Base-by-base conservation (phyloP, 2,329 filamentous ascomycete species). In the Ophiocordyceps camponoti-leonardi region DNA sequence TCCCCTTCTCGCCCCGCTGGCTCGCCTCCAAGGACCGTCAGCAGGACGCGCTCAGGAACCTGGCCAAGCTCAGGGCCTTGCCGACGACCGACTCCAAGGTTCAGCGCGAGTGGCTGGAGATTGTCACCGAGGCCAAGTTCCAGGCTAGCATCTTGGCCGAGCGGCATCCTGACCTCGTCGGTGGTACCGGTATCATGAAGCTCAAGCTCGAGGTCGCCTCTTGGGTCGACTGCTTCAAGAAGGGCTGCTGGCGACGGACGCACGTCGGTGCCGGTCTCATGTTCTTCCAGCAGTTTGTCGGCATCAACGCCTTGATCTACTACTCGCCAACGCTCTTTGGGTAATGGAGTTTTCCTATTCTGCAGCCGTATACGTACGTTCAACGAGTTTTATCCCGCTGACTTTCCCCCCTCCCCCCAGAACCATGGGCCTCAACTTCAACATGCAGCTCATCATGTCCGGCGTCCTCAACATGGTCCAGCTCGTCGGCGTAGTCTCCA, bases 261-360 rank as follows among this genome's bases (percentile, higher is more conserved):
- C 49, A 56, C 42, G 61, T 77, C 18, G 75, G 71, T 20, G 57
- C 68, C 7, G 63, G 66, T 1, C 53, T 78, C 14, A 71, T 72
- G 63, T 77, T 77, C 53, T 78, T 77, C 54, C 73, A 77, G 46
- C 72, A 57, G 45, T 54, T 56, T 26, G 49, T 50, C 18, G 56
- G 56, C 3, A 58, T 63, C 16, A 67, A 67, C 46, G 64, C 65
- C 1, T 63, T 73, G 35, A 68, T 75, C 53, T 77, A 76, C 59
- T 77, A 77, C 50, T 69, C 71, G 0, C 75, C 75, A 0, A 67
- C 69, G 31, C 75, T 79, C 46, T 79, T 79, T 60, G 61, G 62
- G 47, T 50, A 49, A 30, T 26, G 4, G 4, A n/a, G n/a, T n/a
- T n/a, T n/a, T n/a, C n/a, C n/a, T n/a, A n/a, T n/a, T n/a, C n/a